These are phyloP conservation scores for Brettanomyces bruxellensis DNA, from an alignment of 805 yeast genomes.

Conservation along the genomic window DNA sequence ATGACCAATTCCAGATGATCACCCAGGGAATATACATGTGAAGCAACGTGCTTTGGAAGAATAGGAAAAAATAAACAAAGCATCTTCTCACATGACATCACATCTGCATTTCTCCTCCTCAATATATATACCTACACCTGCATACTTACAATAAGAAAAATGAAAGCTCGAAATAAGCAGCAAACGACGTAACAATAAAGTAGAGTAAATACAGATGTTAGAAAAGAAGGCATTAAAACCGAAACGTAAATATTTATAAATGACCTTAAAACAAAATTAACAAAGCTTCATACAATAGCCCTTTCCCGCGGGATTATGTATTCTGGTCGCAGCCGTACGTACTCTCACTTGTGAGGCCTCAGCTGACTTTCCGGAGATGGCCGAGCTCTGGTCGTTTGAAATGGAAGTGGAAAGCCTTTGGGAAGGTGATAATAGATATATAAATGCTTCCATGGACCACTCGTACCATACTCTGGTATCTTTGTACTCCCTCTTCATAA, in stretches of 20 bases:
- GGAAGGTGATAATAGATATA: constrained; percentile 25
- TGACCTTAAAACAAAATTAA: background rate
- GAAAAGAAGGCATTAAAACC: background rate
- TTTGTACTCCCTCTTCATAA: constrained; percentile 38
- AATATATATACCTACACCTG: too few species aligned
- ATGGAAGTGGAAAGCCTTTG: too few species aligned
- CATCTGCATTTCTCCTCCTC: too few species aligned
- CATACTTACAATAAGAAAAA: background rate
- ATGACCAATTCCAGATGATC: constrained; percentile 89
- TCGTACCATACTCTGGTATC: constrained; percentile 51
- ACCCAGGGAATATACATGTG: constrained; percentile 90
- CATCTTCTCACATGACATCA: background rate
- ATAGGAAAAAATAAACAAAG: too few species aligned
- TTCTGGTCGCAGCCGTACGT: constrained; percentile 29
- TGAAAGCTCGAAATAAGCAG: background rate
- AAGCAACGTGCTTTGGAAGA: background rate
- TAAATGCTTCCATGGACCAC: constrained; percentile 50
- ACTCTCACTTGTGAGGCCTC: constrained; percentile 29
- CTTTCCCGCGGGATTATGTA: constrained; percentile 33
- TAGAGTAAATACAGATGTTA: background rate
- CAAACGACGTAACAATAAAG: background rate
- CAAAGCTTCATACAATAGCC: constrained; percentile 2
- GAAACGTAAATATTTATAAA: background rate
- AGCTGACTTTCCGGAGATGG: background rate
- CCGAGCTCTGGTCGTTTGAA: background rate